Percentiles rank a stretch among this genome's conserved stretches.
These are phyloP conservation scores for Mycena vulgaris DNA, from an alignment of 768 basidiomycete genomes.

Conservation along the genomic window DNA sequence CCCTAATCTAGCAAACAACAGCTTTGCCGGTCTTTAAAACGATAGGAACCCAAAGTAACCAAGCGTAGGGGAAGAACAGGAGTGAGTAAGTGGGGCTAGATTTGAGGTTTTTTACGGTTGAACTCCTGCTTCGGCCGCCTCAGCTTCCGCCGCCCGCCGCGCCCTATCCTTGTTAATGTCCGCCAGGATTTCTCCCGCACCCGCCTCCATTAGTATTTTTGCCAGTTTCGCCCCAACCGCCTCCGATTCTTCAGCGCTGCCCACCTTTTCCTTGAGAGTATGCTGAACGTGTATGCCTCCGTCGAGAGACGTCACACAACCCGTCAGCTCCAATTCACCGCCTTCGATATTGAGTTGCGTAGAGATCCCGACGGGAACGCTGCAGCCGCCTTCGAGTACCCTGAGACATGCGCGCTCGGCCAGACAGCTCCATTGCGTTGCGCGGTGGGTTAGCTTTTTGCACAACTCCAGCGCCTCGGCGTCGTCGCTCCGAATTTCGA, in stretches of 20 bases:
- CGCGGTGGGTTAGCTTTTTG: constrained; percentile 78
- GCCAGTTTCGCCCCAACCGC: constrained; percentile 79
- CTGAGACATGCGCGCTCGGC: constrained; percentile 92
- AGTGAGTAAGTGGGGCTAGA: too few species aligned
- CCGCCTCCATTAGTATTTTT: constrained; percentile 71
- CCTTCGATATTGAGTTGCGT: constrained; percentile 59
- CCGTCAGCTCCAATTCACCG: constrained; percentile 73
- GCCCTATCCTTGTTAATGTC: constrained; percentile 84
- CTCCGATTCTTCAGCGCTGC: constrained; percentile 71
- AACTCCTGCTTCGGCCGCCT: constrained; percentile 48
- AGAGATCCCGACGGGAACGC: constrained; percentile 92
- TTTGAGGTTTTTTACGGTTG: too few species aligned
- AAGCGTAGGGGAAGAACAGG: too few species aligned
- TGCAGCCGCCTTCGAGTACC: constrained; percentile 97
- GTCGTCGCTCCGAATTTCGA: constrained; percentile 87
- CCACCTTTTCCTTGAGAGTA: constrained; percentile 67
- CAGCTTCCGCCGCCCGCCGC: constrained; percentile 59
- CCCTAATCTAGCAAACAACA: too few species aligned
- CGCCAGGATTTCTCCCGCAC: constrained; percentile 86
- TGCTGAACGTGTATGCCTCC: constrained; percentile 82
- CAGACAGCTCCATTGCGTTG: constrained; percentile 81
- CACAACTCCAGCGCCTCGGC: constrained; percentile 74
- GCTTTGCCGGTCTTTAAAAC: too few species aligned
- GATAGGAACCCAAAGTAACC: too few species aligned
- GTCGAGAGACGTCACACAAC: constrained; percentile 88